These are phyloP conservation scores for Salvia miltiorrhiza DNA, from an alignment of 257 asterid genomes.

Conservation along the genomic window DNA sequence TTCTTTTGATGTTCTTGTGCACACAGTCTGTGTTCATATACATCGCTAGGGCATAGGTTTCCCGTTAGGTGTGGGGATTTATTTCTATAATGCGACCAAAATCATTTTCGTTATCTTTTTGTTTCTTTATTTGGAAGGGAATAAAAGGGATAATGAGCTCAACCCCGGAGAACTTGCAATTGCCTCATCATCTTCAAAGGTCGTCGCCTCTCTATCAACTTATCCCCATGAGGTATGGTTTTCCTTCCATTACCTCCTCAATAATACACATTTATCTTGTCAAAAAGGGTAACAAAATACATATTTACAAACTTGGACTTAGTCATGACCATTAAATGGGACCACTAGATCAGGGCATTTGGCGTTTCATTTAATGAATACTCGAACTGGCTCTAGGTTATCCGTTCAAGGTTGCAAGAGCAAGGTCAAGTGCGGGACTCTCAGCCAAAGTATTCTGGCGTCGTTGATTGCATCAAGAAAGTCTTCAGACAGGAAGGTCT, in stretches of 20 bases:
- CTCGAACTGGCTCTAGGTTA: conserved; percentile 49
- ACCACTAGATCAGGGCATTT: not conserved
- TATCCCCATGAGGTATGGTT: conserved; percentile 89
- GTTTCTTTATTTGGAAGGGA: conserved; percentile 37
- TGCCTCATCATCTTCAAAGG: conserved; percentile 81
- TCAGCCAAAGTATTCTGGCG: conserved; percentile 62
- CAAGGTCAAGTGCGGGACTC: conserved; percentile 67
- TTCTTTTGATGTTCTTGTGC: not conserved
- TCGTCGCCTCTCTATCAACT: conserved; percentile 80
- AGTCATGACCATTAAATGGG: not conserved
- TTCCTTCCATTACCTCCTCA: conserved; percentile 11
- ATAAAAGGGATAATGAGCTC: conserved; percentile 53
- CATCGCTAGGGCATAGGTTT: not conserved
- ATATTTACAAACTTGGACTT: not conserved
- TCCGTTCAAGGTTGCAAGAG: conserved; percentile 95
- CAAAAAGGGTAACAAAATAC: not conserved
- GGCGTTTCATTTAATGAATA: not conserved
- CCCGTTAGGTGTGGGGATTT: not conserved
- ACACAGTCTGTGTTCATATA: not conserved
- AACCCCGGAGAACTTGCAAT: conserved; percentile 67
- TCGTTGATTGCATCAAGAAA: conserved; percentile 69
- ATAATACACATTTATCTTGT: not conserved
- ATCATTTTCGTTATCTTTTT: not conserved
- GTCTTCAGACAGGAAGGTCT: conserved; percentile 63
- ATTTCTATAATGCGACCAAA: conserved; percentile 3